phyloP scores from a whole-genome alignment of 73 alveolate genomes.

The Symbiodinium pilosum region DNA sequence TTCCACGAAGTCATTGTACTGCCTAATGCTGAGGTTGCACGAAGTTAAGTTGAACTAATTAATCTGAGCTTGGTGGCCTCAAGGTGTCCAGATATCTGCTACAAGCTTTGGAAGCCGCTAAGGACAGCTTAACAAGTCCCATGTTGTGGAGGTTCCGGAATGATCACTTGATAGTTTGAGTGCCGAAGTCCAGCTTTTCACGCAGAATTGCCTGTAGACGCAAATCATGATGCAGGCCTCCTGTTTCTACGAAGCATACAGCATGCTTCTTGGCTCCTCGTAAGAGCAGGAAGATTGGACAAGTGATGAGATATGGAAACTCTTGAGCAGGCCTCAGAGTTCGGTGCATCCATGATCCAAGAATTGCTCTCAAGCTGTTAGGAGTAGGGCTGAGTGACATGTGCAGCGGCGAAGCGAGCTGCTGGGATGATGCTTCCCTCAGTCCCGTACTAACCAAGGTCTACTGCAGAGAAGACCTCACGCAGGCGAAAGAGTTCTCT shows the following conservation, averaged over 20 bases:
- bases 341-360: too few relatives aligned
- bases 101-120: neutral
- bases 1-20: too few relatives aligned
- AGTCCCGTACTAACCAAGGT: neutral
- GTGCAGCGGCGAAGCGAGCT: too few relatives aligned
- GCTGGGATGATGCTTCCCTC: too few relatives aligned
- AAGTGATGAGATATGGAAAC: neutral
- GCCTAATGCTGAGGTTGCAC: too few relatives aligned
- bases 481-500: constrained; percentile 8
- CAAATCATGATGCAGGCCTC: neutral
- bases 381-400: too few relatives aligned
- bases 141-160: neutral
- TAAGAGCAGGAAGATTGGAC: neutral
- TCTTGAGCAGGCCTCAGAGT: neutral
- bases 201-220: neutral
- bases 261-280: too few relatives aligned
- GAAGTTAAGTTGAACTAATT: neutral
- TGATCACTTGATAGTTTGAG: too few relatives aligned
- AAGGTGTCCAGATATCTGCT: neutral
- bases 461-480: constrained; percentile 15
- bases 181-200: too few relatives aligned
- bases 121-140: neutral
- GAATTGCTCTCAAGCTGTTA: too few relatives aligned
- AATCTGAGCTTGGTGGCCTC: neutral
- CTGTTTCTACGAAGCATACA: neutral